Conservation (phyloP, 2,329 filamentous ascomycete species). For the Leptosphaerulina australis region DNA sequence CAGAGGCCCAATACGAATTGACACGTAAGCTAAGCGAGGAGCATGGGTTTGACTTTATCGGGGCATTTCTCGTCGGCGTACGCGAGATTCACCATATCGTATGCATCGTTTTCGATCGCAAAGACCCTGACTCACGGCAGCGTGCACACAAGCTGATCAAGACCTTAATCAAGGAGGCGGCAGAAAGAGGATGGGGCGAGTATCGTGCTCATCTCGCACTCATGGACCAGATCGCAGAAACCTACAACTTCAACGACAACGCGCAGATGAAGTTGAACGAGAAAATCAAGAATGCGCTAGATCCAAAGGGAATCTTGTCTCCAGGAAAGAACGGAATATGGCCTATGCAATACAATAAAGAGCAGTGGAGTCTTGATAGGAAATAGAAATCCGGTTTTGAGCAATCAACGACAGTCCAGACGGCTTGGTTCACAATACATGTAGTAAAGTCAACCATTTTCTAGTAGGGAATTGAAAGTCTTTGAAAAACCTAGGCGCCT, state of each 20-base stretch:
- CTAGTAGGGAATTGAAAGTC: no score
- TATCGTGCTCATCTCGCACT: conserved; percentile 55
- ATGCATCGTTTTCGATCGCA: conserved; percentile 41
- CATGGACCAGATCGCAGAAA: conserved; percentile 55
- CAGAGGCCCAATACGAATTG: conserved; percentile 46
- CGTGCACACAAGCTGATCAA: conserved; percentile 31
- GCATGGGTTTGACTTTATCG: conserved; percentile 27
- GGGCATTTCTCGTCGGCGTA: conserved; percentile 28
- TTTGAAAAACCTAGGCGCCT: no score
- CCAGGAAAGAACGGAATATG: conserved; percentile 30
- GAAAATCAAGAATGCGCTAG: conserved; percentile 54
- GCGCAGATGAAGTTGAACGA: conserved; percentile 53
- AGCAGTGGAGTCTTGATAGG: not conserved
- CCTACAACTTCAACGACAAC: conserved; percentile 53
- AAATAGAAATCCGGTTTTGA: no score
- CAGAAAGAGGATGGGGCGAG: conserved; percentile 51
- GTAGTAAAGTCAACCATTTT: no score
- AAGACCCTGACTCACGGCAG: conserved; percentile 25
- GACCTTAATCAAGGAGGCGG: conserved; percentile 47
- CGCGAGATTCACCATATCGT: conserved; percentile 52
- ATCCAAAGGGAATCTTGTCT: conserved; percentile 46
- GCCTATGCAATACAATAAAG: conserved; percentile 6
- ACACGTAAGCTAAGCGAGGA: conserved; percentile 20
- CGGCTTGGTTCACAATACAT: no score
- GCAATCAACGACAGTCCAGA: no score